Conservation (phyloP, 129 eudicot species). For the Apium graveolens region DNA sequence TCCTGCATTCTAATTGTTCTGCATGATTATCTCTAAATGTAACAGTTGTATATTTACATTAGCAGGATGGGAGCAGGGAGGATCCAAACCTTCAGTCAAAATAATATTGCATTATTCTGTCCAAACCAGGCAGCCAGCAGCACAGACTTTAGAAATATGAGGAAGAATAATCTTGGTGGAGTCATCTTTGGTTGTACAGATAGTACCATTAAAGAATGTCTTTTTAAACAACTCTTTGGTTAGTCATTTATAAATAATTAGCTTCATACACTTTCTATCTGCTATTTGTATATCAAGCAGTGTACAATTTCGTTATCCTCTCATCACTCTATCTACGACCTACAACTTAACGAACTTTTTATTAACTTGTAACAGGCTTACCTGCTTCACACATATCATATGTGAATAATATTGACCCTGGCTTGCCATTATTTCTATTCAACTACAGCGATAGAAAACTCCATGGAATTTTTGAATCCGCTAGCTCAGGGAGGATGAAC, state of each 20-base stretch:
- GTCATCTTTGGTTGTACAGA: conserved; percentile 66
- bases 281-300: background rate
- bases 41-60: background rate
- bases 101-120: background rate
- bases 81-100: conserved; percentile 15
- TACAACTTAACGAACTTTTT: conserved; percentile 2
- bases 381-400: conserved; percentile 52
- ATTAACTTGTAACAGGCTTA: conserved; percentile 44
- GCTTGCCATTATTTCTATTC: conserved; percentile 78
- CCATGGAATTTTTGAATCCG: conserved; percentile 81
- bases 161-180: conserved; percentile 57
- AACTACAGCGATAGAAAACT: conserved; percentile 57
- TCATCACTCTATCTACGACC: background rate
- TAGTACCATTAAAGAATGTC: conserved; percentile 59
- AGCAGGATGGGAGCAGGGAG: conserved; percentile 35
- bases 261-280: background rate
- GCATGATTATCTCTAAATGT: background rate
- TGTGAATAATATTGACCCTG: conserved; percentile 68
- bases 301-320: background rate
- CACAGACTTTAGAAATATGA: conserved; percentile 33
- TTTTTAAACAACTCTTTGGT: conserved; percentile 71
- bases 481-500: conserved; percentile 71
- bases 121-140: conserved; percentile 1
- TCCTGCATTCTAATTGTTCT: background rate
- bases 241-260: conserved; percentile 15